Base-by-base conservation (phyloP, 2,329 filamentous ascomycete species). In the Dactylella cylindrospora region DNA sequence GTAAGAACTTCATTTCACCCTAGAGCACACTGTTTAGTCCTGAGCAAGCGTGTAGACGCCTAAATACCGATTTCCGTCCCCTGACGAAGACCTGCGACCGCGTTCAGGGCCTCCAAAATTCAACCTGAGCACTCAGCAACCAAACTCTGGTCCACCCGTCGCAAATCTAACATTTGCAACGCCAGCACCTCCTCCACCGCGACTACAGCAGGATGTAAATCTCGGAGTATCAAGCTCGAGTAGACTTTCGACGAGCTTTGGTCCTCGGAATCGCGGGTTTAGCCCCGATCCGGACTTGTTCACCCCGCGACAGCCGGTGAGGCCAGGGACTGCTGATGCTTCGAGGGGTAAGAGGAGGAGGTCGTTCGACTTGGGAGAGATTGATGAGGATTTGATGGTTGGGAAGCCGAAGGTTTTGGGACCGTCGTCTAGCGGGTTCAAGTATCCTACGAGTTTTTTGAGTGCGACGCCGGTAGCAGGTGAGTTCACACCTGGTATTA, bases 291-390 rank as follows among this genome's bases (percentile, higher is more conserved):
- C 57, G 4, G 57, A 50, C 13, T 44, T 62, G 23, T 62, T 53
- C 26, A 62, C 57, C 0, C 49, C 49, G 9, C 22, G 25, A 12
- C 15, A 17, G 5, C 43, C 15, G 7, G 28, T 20, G 32, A 22
- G 8, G 19, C 12, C 29, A 31, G 3, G 9, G 12, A 12, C 1
- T 19, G 19, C 3, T 5, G 38, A 29, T 32, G 31, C 22, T 2
- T 35, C 36, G 29, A 44, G 45, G 36, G 46, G 23, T 33, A 60
- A 60, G 25, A 29, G 54, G 22, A 39, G 46, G 23, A 33, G 53
- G 29, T 62, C 57, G 31, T 62, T 62, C 26, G 49, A 62, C 25
- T n/a, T 62, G 6, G 57, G 54, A 45, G 57, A 62, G 49, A 62
- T 62, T 19, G 57, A 62, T 45, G 57, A 62, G 26, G 49, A 41